Percentiles rank a stretch among this genome's conserved stretches.
Conservation (phyloP, 2,329 filamentous ascomycete species). For the Phialophora chinensis region DNA sequence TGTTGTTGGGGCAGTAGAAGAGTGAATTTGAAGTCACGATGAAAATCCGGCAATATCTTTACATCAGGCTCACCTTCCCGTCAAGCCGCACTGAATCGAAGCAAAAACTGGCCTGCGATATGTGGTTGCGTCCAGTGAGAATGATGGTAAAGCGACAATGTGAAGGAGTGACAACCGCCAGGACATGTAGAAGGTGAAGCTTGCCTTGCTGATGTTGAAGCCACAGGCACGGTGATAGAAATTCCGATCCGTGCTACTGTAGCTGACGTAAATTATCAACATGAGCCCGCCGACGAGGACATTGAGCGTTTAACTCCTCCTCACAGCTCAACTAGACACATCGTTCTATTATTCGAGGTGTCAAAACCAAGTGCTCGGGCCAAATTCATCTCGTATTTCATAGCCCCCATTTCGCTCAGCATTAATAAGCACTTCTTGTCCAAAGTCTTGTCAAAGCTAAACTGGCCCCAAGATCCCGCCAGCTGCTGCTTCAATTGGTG, state of each 20-base stretch:
- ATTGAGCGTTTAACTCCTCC: background rate
- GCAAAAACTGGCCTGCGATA: background rate
- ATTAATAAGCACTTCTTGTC: too few relatives aligned
- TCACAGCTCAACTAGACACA: background rate
- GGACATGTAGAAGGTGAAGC: background rate
- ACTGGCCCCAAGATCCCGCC: too few relatives aligned
- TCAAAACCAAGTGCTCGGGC: too few relatives aligned
- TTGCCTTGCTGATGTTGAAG: background rate
- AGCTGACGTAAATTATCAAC: background rate
- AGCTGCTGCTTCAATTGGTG: too few relatives aligned
- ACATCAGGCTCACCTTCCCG: slow-evolving; percentile 9
- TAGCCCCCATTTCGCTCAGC: too few relatives aligned
- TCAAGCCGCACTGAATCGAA: background rate
- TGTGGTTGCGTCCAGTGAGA: background rate
- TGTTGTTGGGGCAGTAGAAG: background rate
- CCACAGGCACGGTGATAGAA: background rate
- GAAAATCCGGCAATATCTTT: slow-evolving; percentile 4
- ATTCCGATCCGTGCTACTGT: background rate
- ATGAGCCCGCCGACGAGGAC: background rate
- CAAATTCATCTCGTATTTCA: too few relatives aligned
- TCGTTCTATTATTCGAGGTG: too few relatives aligned
- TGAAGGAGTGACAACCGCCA: background rate
- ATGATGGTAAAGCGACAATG: background rate
- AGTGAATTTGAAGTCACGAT: slow-evolving; percentile 5
- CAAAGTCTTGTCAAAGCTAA: too few relatives aligned